Evolutionary conservation across 2,329 filamentous ascomycete genomes (phyloP), one percentile per base, ranked within the genome.

Genomic region (Meredithiella fracta): DNA sequence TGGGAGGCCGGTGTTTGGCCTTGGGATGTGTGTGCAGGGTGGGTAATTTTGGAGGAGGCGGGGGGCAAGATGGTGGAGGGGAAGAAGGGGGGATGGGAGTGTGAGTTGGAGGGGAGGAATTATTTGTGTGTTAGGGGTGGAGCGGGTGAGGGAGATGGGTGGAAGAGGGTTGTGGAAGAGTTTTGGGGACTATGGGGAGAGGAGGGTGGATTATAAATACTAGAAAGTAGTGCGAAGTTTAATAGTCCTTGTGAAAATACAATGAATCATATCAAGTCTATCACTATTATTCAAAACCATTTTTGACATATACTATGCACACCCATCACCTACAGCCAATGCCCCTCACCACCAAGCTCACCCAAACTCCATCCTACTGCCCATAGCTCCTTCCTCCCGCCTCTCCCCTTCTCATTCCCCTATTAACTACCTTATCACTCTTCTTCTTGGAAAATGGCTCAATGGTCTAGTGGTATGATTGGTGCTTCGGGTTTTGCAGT

Each of bases 1-100:
- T 91, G 86, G 86, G 86, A 91, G 69, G 85, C 83, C 38, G 86
- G 86, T 0, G 88, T 84, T 67, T 91, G 85, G 78, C 84, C 85
- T 1, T 91, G 86, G 86, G 86, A 91, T 66, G 86, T 91, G 1
- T 86, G 83, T 64, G 86, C 86, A 3, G 86, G 82, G 0, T 90
- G 85, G 86, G 80, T 82, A 58, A 82, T 91, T 59, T 69, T 91
- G 25, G 70, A 71, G 29, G 86, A 91, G 70, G 83, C 85, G 0
- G 86, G 86, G 0, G 86, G 86, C 0, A 71, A 78, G 53, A 79
- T 91, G 72, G 83, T 76, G 6, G 76, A 83, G 64, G 84, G 80
- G 3, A 89, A 90, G 65, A 80, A 83, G 0, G 85, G 84, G 0
- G 76, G 77, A 56, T 90, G 85, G 85, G 68, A 78, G n/a, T 71